These are phyloP conservation scores for Schwanniomyces yamadae DNA, from an alignment of 805 yeast genomes.

Conservation along the genomic window DNA sequence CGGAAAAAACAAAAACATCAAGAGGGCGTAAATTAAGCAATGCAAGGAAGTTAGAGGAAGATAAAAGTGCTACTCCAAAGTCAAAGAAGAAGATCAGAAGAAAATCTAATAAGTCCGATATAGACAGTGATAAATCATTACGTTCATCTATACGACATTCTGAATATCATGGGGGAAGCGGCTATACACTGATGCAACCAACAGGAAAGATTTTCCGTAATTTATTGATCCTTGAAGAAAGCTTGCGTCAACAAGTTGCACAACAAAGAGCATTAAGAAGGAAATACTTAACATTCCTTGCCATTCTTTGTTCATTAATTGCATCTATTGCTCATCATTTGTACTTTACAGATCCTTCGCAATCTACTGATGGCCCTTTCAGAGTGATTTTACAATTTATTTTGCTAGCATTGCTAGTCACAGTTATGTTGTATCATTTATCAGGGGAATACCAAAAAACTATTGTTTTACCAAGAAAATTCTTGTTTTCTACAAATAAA, in stretches of 20 bases:
- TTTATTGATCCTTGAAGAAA: slow-evolving; percentile 80
- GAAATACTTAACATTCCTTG: slow-evolving; percentile 56
- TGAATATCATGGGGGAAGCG: slow-evolving; percentile 20
- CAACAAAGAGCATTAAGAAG: slow-evolving; percentile 66
- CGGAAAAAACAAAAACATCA: slow-evolving; percentile 4
- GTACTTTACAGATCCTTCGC: slow-evolving; percentile 23
- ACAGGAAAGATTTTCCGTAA: slow-evolving; percentile 79
- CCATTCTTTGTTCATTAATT: slow-evolving; percentile 38
- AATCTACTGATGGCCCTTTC: slow-evolving; percentile 27
- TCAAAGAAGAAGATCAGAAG: slow-evolving; percentile 24
- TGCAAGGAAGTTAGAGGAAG: slow-evolving; percentile 8
- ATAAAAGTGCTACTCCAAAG: slow-evolving; percentile 14
- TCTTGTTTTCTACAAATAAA: slow-evolving; percentile 79
- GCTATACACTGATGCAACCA: slow-evolving; percentile 40
- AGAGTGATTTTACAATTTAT: slow-evolving; percentile 50
- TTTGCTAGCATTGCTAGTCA: slow-evolving; percentile 60
- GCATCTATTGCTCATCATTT: slow-evolving; percentile 41
- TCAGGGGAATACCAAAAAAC: slow-evolving; percentile 90
- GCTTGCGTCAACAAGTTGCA: slow-evolving; percentile 75
- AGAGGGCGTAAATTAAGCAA: slow-evolving; percentile 7
- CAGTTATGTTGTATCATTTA: slow-evolving; percentile 73
- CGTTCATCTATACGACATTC: slow-evolving; percentile 17
- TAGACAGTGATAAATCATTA: slow-evolving; percentile 22
- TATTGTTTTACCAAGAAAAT: slow-evolving; percentile 76
- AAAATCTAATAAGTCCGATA: slow-evolving; percentile 21